Conservation (phyloP, 352 stramenopile species). For the Phytophthora ohioensis region DNA sequence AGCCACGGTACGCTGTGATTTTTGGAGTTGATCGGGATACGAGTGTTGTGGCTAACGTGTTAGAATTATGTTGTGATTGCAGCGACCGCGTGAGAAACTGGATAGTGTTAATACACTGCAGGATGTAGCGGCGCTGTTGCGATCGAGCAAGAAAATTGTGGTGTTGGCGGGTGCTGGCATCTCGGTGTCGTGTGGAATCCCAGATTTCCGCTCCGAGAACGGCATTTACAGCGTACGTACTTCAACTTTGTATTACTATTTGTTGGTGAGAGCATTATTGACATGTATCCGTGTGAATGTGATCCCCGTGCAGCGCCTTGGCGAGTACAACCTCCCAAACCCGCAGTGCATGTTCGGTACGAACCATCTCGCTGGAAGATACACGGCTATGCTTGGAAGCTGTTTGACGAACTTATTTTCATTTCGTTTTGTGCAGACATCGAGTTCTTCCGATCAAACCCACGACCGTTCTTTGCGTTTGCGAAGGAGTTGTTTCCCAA, state of each 20-base stretch:
- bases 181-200: slow-evolving; percentile 97
- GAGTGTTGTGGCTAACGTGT: slow-evolving; percentile 7
- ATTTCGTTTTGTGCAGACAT: slow-evolving; percentile 78
- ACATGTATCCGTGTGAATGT: slow-evolving; percentile 2
- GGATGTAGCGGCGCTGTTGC: slow-evolving; percentile 79
- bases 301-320: slow-evolving; percentile 53
- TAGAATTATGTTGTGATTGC: slow-evolving; percentile 10
- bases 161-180: slow-evolving; percentile 96
- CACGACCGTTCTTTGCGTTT: slow-evolving; percentile 98
- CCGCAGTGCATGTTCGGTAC: slow-evolving; percentile 90
- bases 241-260: not conserved
- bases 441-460: slow-evolving; percentile 97
- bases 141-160: slow-evolving; percentile 89
- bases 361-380: slow-evolving; percentile 1
- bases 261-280: not conserved
- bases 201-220: slow-evolving; percentile 97
- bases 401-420: slow-evolving; percentile 50
- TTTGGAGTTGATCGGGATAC: not conserved
- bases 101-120: slow-evolving; percentile 71
- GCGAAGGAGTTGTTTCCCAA: slow-evolving; percentile 90
- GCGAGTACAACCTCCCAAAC: slow-evolving; percentile 86
- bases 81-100: slow-evolving; percentile 58
- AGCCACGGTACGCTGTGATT: slow-evolving; percentile 50
- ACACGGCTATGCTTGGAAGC: not conserved
- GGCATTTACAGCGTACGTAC: slow-evolving; percentile 90